Evolutionary conservation across 257 asterid species (phyloP).

Genomic region (Gardenia jasminoides): DNA sequence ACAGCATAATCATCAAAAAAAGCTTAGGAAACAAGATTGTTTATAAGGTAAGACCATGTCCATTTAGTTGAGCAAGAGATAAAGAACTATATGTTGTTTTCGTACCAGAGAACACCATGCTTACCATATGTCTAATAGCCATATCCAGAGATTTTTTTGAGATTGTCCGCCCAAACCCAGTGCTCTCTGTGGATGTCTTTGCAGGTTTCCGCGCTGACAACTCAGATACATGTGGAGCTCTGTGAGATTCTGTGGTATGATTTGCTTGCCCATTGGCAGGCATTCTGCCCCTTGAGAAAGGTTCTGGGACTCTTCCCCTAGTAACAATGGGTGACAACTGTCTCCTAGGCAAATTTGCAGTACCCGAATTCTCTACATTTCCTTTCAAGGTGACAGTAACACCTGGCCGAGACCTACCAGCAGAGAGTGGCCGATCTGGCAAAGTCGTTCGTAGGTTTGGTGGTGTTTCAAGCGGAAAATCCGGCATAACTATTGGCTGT

Average conservation of each 20-base stretch:
- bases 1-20: not conserved
- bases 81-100: not conserved
- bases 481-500: constrained; percentile 70
- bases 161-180: constrained; percentile 85
- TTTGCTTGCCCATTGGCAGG: constrained; percentile 49
- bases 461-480: constrained; percentile 90
- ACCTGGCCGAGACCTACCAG: constrained; percentile 93
- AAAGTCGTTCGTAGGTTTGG: constrained; percentile 90
- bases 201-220: constrained; percentile 63
- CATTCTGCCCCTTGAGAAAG: constrained; percentile 61
- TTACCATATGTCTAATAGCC: constrained; percentile 94
- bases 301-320: constrained; percentile 77
- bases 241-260: constrained; percentile 57
- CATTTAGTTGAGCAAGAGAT: not conserved
- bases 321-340: constrained; percentile 74
- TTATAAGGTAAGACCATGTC: not conserved
- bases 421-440: constrained; percentile 91
- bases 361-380: constrained; percentile 46
- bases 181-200: constrained; percentile 64
- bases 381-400: constrained; percentile 51
- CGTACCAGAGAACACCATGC: constrained; percentile 6
- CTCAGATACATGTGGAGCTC: constrained; percentile 43
- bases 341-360: constrained; percentile 48
- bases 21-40: not conserved
- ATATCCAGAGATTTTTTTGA: constrained; percentile 91